phyloP scores from a whole-genome alignment of 768 basidiomycete genomes.

The Hygrophoropsis aurantiaca region DNA sequence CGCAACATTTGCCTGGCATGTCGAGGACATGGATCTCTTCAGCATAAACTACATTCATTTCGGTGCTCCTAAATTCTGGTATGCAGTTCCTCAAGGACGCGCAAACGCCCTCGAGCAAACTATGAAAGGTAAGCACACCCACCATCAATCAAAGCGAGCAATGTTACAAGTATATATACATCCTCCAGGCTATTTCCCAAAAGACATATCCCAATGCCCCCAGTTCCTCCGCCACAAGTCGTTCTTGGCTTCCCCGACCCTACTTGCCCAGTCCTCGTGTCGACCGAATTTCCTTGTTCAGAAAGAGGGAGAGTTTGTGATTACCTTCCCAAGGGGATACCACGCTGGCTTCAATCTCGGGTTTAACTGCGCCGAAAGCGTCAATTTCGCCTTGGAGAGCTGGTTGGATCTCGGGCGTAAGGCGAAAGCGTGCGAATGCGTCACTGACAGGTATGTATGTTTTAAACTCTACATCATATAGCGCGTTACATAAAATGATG shows the following conservation, averaged over 20 bases:
- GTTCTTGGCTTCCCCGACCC: constrained; percentile 85
- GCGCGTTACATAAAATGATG: constrained; percentile 1
- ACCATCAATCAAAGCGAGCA: background rate
- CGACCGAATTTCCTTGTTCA: constrained; percentile 88
- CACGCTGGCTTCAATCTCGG: constrained; percentile 96
- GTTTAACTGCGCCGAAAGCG: constrained; percentile 96
- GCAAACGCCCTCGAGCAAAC: constrained; percentile 81
- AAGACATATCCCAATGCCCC: constrained; percentile 79
- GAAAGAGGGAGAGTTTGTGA: constrained; percentile 92
- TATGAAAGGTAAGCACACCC: constrained; percentile 67
- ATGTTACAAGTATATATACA: constrained; percentile 4
- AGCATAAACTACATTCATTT: constrained; percentile 99
- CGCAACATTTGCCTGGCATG: constrained; percentile 98
- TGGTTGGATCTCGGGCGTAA: constrained; percentile 88
- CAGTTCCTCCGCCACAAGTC: constrained; percentile 98
- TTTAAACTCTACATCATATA: too few relatives aligned
- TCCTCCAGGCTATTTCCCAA: constrained; percentile 79
- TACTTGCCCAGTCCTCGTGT: constrained; percentile 77
- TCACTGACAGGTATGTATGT: constrained; percentile 61
- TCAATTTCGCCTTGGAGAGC: constrained; percentile 93
- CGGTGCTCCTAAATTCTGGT: constrained; percentile 97
- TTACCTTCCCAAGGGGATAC: constrained; percentile 93
- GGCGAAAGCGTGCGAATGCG: constrained; percentile 74
- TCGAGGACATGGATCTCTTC: constrained; percentile 99
- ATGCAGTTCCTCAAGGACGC: constrained; percentile 88